phyloP scores from a whole-genome alignment of 1,284 basidiomycete genomes.

The Fomes fomentarius region DNA sequence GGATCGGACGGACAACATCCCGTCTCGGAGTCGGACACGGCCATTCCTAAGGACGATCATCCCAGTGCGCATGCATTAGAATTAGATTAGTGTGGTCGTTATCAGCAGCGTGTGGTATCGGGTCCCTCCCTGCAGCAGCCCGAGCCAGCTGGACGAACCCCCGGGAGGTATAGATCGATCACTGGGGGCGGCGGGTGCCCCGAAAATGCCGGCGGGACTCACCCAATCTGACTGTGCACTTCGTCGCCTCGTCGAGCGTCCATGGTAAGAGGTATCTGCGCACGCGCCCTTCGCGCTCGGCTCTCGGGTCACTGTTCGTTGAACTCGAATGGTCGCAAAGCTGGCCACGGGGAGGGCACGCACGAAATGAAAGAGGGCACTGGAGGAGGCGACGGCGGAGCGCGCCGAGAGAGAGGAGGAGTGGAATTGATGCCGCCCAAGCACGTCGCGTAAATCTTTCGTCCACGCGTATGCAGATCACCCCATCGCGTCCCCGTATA shows the following conservation, averaged over 20 bases:
- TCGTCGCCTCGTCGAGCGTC: no score
- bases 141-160: no score
- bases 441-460: conserved; percentile 5
- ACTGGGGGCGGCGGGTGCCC: neutral
- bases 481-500: conserved; percentile 17
- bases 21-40: no score
- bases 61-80: neutral
- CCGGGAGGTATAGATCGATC: neutral
- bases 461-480: neutral
- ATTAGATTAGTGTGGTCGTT: no score
- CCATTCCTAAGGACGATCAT: neutral
- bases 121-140: no score
- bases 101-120: no score
- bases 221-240: neutral
- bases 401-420: neutral
- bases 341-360: no score
- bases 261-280: no score
- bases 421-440: neutral
- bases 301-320: no score
- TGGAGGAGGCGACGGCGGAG: neutral
- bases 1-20: no score
- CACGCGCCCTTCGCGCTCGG: no score
- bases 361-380: neutral
- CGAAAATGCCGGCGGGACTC: neutral
- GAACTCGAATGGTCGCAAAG: no score